phyloP scores from a whole-genome alignment of 352 stramenopile species.

The Globisporangium solare region DNA sequence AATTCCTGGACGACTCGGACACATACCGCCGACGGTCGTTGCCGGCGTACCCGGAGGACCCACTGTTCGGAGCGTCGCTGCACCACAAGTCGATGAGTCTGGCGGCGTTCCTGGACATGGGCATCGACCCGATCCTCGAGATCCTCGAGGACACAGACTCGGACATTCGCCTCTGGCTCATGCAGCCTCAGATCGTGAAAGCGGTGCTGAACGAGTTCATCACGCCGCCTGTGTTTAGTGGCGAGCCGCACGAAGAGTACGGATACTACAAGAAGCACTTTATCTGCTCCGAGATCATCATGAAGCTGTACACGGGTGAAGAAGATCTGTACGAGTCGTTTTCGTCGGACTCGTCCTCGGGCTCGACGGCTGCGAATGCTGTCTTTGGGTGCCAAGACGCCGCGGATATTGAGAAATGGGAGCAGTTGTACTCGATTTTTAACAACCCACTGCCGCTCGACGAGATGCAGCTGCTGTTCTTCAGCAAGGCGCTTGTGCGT shows the following conservation, averaged over 20 bases:
- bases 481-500: constrained; percentile 82
- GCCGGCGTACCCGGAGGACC: constrained; percentile 70
- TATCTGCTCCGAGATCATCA: constrained; percentile 87
- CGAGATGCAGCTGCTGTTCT: constrained; percentile 86
- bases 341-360: constrained; percentile 75
- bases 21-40: constrained; percentile 68
- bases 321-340: constrained; percentile 88
- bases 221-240: constrained; percentile 64
- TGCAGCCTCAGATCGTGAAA: constrained; percentile 73
- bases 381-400: constrained; percentile 80
- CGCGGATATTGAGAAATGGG: constrained; percentile 74
- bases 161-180: constrained; percentile 79
- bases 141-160: constrained; percentile 83
- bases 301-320: constrained; percentile 87
- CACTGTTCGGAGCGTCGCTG: constrained; percentile 31
- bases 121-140: constrained; percentile 83
- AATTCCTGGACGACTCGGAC: constrained; percentile 76
- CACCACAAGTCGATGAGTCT: constrained; percentile 72
- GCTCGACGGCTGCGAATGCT: constrained; percentile 50
- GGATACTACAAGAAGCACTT: constrained; percentile 89
- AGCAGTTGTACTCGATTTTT: constrained; percentile 81
- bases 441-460: constrained; percentile 69
- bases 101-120: constrained; percentile 66
- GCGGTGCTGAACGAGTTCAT: constrained; percentile 78
- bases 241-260: constrained; percentile 83